These are phyloP conservation scores for Stagonosporopsis tanaceti DNA, from an alignment of 2,329 filamentous ascomycete species.

Conservation along the genomic window DNA sequence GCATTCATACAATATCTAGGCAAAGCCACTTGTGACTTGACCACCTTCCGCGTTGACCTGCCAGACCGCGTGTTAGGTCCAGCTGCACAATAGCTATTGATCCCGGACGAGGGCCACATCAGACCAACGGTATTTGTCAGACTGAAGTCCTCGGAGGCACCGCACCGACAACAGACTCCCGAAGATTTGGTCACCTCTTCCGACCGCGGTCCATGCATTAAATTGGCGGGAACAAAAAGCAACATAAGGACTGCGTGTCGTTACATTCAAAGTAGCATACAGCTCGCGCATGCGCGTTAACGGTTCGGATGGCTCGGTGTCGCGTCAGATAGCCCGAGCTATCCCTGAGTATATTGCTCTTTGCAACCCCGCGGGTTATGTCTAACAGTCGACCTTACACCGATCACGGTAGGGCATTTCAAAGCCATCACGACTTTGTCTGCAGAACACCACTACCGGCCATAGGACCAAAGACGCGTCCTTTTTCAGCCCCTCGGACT, in stretches of 20 bases:
- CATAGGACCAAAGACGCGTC: not conserved
- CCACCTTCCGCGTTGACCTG: not conserved
- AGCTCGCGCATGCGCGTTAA: not conserved
- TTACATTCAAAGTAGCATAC: not conserved
- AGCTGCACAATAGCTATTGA: not conserved
- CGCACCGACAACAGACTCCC: not conserved
- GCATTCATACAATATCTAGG: not conserved
- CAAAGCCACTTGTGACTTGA: not conserved
- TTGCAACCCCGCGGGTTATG: not conserved
- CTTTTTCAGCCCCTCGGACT: not conserved
- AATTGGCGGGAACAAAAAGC: not conserved
- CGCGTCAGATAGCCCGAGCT: not conserved
- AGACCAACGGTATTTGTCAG: not conserved
- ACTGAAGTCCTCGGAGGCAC: not conserved
- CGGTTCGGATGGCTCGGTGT: not conserved
- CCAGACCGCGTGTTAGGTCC: not conserved
- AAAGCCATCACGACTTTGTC: not conserved
- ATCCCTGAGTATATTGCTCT: not conserved
- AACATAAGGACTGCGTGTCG: not conserved
- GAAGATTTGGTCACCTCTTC: not conserved
- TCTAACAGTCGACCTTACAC: not conserved
- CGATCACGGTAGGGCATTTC: not conserved
- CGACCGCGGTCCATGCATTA: not conserved
- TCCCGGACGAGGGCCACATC: not conserved
- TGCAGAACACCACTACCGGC: not conserved